phyloP scores from a whole-genome alignment of 192 early-diverging fungal genomes.

The Diversispora epigaea region DNA sequence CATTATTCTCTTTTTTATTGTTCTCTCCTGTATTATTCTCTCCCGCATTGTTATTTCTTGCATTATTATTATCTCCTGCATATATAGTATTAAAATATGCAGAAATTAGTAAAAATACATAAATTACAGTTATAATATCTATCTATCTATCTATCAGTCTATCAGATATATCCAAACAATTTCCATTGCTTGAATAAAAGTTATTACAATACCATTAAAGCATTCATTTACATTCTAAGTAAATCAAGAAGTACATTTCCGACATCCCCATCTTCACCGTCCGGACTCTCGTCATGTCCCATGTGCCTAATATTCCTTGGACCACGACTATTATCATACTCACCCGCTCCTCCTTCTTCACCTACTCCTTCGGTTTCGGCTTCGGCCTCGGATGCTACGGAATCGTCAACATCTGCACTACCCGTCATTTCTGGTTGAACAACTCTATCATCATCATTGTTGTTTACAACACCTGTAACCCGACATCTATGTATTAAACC shows the following conservation, averaged over 20 bases:
- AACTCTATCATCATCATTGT: conserved; percentile 31
- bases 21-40: too few relatives aligned
- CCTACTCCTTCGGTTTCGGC: not conserved
- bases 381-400: not conserved
- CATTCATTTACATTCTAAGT: not conserved
- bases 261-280: conserved; percentile 29
- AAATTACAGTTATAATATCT: too few relatives aligned
- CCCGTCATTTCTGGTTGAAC: conserved; percentile 36
- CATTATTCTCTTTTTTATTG: too few relatives aligned
- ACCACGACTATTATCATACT: conserved; percentile 26
- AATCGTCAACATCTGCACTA: conserved; percentile 5
- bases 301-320: conserved; percentile 1
- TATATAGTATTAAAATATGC: too few relatives aligned
- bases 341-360: conserved; percentile 22
- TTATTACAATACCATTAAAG: not conserved
- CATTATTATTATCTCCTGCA: too few relatives aligned
- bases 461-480: not conserved
- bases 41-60: too few relatives aligned
- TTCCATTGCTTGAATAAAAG: not conserved
- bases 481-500: conserved; percentile 25
- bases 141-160: too few relatives aligned
- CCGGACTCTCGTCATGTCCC: conserved; percentile 9
- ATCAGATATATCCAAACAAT: too few relatives aligned
- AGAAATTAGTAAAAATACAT: too few relatives aligned
- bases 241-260: not conserved